Conservation (phyloP, 192 early-diverging fungal species). For the Coemansia sp. region DNA sequence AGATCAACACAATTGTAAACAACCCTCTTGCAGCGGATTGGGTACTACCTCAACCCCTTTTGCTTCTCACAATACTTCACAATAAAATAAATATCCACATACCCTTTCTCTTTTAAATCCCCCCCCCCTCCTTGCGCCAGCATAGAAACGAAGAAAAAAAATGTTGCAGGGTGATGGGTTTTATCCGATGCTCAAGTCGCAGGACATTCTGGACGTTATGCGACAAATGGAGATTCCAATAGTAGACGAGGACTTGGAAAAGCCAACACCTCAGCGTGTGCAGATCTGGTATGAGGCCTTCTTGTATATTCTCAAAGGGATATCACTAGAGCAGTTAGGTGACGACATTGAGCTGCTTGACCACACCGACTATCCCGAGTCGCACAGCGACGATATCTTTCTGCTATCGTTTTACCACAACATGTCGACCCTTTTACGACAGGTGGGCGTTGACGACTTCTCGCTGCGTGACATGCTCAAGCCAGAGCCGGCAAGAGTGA, state of each 20-base stretch:
- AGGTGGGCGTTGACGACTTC: conserved; percentile 76
- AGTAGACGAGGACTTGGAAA: conserved; percentile 67
- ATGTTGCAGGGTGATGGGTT: conserved; percentile 43
- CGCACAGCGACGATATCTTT: conserved; percentile 63
- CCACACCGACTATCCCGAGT: conserved; percentile 55
- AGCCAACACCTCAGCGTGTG: conserved; percentile 69
- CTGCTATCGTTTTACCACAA: conserved; percentile 66
- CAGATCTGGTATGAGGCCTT: conserved; percentile 71
- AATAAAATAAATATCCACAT: not conserved
- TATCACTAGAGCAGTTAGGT: conserved; percentile 56
- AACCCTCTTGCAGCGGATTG: not conserved
- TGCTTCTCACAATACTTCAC: not conserved
- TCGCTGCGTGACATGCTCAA: conserved; percentile 73
- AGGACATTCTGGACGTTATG: conserved; percentile 75
- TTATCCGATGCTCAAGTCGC: conserved; percentile 71
- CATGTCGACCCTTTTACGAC: conserved; percentile 64
- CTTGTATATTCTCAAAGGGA: conserved; percentile 66
- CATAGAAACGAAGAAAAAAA: not conserved
- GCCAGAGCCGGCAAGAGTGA: conserved; percentile 68
- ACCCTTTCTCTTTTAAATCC: not conserved
- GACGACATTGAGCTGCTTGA: conserved; percentile 37
- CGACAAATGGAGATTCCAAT: conserved; percentile 72
- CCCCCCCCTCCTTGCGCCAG: not conserved
- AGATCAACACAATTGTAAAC: not conserved
- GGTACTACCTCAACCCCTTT: not conserved